phyloP scores from a whole-genome alignment of 2,329 filamentous ascomycete genomes.

The Capronia epimyces region DNA sequence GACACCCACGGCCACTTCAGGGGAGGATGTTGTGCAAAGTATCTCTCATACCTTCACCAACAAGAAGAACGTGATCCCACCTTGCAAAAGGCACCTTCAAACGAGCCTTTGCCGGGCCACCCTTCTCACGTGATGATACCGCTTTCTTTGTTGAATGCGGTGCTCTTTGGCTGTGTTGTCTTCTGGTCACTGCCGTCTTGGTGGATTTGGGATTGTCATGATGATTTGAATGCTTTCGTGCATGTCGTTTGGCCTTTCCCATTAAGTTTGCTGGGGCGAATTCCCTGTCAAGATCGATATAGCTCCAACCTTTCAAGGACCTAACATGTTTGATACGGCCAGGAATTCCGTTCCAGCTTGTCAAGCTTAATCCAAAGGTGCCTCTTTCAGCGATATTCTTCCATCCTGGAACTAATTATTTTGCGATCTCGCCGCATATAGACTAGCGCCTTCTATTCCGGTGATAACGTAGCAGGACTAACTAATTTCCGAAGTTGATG shows the following conservation, averaged over 20 bases:
- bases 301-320: neutral
- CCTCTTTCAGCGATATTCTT: too few species aligned
- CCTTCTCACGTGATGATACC: neutral
- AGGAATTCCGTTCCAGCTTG: too few species aligned
- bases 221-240: constrained; percentile 20
- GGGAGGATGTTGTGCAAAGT: neutral
- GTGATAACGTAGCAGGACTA: too few species aligned
- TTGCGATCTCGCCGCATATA: too few species aligned
- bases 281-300: neutral
- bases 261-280: constrained; percentile 2
- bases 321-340: neutral
- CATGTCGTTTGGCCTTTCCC: constrained; percentile 20
- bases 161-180: constrained; percentile 22
- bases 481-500: too few species aligned
- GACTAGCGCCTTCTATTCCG: too few species aligned
- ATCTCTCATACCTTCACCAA: constrained; percentile 41
- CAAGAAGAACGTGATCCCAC: constrained; percentile 40
- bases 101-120: constrained; percentile 5
- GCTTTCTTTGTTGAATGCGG: constrained; percentile 2
- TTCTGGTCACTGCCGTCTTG: constrained; percentile 11
- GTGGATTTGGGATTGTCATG: constrained; percentile 12
- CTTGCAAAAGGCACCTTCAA: constrained; percentile 35
- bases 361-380: too few species aligned
- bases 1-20: neutral
- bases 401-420: too few species aligned